phyloP scores from a whole-genome alignment of 805 yeast species.

The Yamadazyma phyllophila region DNA sequence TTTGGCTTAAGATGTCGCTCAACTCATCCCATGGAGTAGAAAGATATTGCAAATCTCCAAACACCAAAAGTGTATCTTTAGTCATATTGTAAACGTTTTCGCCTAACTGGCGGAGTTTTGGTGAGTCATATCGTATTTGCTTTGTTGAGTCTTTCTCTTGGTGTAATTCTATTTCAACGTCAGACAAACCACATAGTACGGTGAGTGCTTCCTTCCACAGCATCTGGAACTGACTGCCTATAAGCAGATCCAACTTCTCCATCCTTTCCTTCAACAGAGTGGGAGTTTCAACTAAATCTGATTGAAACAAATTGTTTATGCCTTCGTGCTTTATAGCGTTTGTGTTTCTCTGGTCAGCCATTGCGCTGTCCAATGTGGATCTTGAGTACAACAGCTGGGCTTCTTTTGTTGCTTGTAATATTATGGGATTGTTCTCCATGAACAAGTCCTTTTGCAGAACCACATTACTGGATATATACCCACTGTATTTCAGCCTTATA shows the following conservation, averaged over 20 bases:
- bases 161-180: slow-evolving; percentile 10
- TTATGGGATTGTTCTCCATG: neutral
- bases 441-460: neutral
- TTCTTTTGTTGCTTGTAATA: neutral
- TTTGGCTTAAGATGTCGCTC: slow-evolving; percentile 20
- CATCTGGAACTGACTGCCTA: slow-evolving; percentile 19
- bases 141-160: slow-evolving; percentile 1
- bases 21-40: slow-evolving; percentile 29
- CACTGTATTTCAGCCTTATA: neutral
- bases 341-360: neutral
- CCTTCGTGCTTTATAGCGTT: neutral
- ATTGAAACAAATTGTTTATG: neutral
- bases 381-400: neutral
- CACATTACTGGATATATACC: neutral
- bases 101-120: slow-evolving; percentile 29
- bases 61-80: slow-evolving; percentile 18
- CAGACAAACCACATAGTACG: slow-evolving; percentile 30
- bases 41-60: slow-evolving; percentile 27
- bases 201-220: slow-evolving; percentile 25
- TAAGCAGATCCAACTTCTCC: slow-evolving; percentile 21
- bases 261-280: neutral
- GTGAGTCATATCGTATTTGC: slow-evolving; percentile 7
- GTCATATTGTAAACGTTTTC: slow-evolving; percentile 17
- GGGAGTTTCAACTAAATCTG: neutral
- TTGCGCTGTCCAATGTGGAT: neutral